phyloP scores from a whole-genome alignment of 1,284 basidiomycete species.

The Sporisorium graminicola region DNA sequence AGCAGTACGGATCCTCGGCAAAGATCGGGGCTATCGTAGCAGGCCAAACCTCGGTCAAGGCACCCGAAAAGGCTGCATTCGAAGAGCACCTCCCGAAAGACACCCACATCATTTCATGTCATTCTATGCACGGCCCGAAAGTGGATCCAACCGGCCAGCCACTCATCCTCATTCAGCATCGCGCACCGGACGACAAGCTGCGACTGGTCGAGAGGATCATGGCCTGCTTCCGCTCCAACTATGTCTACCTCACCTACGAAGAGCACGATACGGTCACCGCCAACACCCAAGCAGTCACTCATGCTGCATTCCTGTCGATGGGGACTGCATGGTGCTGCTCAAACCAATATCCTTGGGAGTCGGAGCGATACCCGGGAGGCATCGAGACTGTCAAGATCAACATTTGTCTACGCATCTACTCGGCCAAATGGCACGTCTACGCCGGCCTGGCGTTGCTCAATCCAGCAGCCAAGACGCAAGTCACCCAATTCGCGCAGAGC shows the following conservation, averaged over 20 bases:
- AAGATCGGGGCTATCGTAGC: constrained; percentile 92
- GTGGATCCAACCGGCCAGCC: constrained; percentile 93
- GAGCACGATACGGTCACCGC: constrained; percentile 96
- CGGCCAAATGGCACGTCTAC: constrained; percentile 99
- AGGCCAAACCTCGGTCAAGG: constrained; percentile 96
- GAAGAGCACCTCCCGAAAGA: constrained; percentile 88
- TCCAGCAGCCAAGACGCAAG: constrained; percentile 88
- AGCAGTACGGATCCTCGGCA: constrained; percentile 90
- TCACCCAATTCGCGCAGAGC: constrained; percentile 85
- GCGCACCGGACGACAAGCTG: constrained; percentile 81
- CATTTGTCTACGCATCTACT: constrained; percentile 88
- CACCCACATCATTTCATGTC: constrained; percentile 89
- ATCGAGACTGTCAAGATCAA: constrained; percentile 99
- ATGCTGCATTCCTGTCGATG: constrained; percentile 98
- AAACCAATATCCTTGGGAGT: constrained; percentile 92
- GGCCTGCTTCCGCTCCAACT: constrained; percentile 81
- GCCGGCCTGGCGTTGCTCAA: constrained; percentile 97
- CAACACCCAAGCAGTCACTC: constrained; percentile 97
- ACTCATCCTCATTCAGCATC: constrained; percentile 90
- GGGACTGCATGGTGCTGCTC: constrained; percentile 92
- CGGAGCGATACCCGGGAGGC: constrained; percentile 90
- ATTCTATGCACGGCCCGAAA: constrained; percentile 93
- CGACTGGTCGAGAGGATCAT: constrained; percentile 86
- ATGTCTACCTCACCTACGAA: constrained; percentile 92
- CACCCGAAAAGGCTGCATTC: constrained; percentile 90